A percentile compares a stretch with the other conserved stretches of the same genome.
These are phyloP conservation scores for Wickerhamiella parazyma DNA, from an alignment of 805 yeast species.

Conservation along the genomic window DNA sequence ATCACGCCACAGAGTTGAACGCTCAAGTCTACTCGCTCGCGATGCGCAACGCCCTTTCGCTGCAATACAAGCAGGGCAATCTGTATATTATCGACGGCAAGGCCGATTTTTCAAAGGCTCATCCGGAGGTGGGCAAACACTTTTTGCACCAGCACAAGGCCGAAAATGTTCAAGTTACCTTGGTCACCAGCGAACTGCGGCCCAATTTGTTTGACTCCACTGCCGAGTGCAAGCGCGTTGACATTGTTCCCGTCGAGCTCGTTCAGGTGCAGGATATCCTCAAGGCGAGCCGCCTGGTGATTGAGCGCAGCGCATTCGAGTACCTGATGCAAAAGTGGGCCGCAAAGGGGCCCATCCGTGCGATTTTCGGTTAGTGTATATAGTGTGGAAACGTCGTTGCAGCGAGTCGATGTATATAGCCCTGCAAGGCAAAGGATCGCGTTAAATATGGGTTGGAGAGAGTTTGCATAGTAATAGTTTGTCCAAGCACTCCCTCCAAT, in stretches of 20 bases:
- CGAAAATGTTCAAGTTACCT: conserved; percentile 32
- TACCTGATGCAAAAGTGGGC: conserved; percentile 30
- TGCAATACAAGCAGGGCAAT: conserved; percentile 62
- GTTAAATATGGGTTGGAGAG: too few species aligned
- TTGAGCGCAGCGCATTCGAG: conserved; percentile 61
- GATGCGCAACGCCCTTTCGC: conserved; percentile 66
- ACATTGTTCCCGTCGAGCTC: conserved; percentile 58
- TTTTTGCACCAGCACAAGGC: conserved; percentile 34
- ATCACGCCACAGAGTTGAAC: conserved; percentile 69
- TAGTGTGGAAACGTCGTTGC: too few species aligned
- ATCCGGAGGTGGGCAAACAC: conserved; percentile 36
- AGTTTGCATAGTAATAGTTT: too few species aligned
- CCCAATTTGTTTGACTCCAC: conserved; percentile 50
- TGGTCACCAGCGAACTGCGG: conserved; percentile 50
- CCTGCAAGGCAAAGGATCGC: too few species aligned
- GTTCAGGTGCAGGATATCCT: conserved; percentile 73
- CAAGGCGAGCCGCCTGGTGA: conserved; percentile 59
- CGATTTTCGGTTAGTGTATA: neutral
- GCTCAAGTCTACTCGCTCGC: conserved; percentile 61
- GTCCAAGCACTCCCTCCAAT: too few species aligned
- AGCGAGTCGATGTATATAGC: too few species aligned
- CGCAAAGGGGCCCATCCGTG: neutral
- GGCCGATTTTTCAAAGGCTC: conserved; percentile 25
- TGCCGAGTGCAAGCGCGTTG: conserved; percentile 39
- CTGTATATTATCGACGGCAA: conserved; percentile 52